phyloP scores from a whole-genome alignment of 2,329 filamentous ascomycete species.

The Colletotrichum godetiae region DNA sequence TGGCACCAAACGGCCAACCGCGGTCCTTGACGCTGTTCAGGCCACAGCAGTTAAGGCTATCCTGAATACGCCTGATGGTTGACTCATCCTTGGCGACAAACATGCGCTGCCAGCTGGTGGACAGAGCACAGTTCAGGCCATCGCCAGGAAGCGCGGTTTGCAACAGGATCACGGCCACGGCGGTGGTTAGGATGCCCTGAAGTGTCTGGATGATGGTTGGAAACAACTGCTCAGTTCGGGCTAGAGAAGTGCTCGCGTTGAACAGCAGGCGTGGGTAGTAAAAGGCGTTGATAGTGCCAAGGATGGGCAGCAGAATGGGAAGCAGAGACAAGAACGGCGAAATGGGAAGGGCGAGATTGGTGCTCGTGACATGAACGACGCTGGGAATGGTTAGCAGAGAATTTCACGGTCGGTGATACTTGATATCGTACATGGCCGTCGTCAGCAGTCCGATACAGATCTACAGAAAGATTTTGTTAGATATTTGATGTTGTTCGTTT shows the following conservation, averaged over 20 bases:
- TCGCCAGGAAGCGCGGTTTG: conserved; percentile 47
- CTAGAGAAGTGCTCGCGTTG: conserved; percentile 32
- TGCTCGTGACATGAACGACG: conserved; percentile 51
- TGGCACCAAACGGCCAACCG: conserved; percentile 68
- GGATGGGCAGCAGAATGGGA: conserved; percentile 53
- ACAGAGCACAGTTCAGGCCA: conserved; percentile 63
- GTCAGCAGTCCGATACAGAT: conserved; percentile 44
- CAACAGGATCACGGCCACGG: conserved; percentile 58
- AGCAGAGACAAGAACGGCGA: conserved; percentile 49
- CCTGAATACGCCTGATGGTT: conserved; percentile 70
- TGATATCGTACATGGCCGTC: conserved; percentile 44
- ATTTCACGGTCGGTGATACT: neutral
- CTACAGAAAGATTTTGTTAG: conserved; percentile 33
- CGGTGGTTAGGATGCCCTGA: conserved; percentile 54
- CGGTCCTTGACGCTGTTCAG: conserved; percentile 67
- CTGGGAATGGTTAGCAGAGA: conserved; percentile 39
- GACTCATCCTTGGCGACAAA: conserved; percentile 61
- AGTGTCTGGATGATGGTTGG: conserved; percentile 50
- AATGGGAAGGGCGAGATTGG: conserved; percentile 54
- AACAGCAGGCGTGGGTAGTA: conserved; percentile 47
- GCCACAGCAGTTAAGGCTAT: conserved; percentile 75
- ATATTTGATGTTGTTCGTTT: neutral
- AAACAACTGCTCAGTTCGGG: conserved; percentile 30
- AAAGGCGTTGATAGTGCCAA: conserved; percentile 50
- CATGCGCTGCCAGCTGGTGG: conserved; percentile 65